Conservation (phyloP, 805 yeast genomes). For the Wickerhamiella siamensis region DNA sequence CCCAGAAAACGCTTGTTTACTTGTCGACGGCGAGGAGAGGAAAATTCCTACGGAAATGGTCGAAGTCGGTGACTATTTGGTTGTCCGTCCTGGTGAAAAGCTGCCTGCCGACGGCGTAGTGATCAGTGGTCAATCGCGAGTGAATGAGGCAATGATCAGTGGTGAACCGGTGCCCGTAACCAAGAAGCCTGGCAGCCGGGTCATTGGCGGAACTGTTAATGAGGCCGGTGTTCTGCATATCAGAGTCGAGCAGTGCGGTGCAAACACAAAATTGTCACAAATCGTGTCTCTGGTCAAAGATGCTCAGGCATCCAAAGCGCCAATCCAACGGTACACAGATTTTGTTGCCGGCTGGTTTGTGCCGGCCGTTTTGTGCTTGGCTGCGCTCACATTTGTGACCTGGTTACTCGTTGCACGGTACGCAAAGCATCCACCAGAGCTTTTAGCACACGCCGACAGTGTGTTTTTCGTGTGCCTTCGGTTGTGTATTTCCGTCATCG, state of each 20-base stretch:
- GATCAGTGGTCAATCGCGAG: conserved; percentile 61
- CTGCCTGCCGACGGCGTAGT: conserved; percentile 88
- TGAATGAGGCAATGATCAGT: conserved; percentile 80
- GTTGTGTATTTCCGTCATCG: conserved; percentile 79
- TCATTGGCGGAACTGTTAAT: conserved; percentile 87
- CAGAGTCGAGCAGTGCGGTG: conserved; percentile 57
- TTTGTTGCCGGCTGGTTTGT: conserved; percentile 74
- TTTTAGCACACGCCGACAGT: conserved; percentile 38
- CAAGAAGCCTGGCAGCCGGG: conserved; percentile 44
- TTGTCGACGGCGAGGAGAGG: conserved; percentile 26
- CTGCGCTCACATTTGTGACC: conserved; percentile 47
- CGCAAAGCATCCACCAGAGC: conserved; percentile 31
- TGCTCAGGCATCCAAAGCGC: conserved; percentile 81
- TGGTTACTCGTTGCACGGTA: conserved; percentile 38
- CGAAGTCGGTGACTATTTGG: conserved; percentile 62
- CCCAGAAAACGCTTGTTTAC: conserved; percentile 60
- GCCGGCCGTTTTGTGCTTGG: conserved; percentile 49
- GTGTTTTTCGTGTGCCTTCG: conserved; percentile 54
- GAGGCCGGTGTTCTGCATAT: conserved; percentile 60
- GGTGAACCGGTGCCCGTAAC: conserved; percentile 77
- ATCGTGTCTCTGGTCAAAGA: conserved; percentile 75
- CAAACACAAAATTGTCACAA: conserved; percentile 72
- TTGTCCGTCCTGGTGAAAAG: conserved; percentile 72
- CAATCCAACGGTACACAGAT: conserved; percentile 83
- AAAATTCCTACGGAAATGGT: conserved; percentile 59